A percentile compares a stretch with the other conserved stretches of the same genome.
phyloP scores from a whole-genome alignment of 768 basidiomycete genomes.

The Mycena vulgaris region DNA sequence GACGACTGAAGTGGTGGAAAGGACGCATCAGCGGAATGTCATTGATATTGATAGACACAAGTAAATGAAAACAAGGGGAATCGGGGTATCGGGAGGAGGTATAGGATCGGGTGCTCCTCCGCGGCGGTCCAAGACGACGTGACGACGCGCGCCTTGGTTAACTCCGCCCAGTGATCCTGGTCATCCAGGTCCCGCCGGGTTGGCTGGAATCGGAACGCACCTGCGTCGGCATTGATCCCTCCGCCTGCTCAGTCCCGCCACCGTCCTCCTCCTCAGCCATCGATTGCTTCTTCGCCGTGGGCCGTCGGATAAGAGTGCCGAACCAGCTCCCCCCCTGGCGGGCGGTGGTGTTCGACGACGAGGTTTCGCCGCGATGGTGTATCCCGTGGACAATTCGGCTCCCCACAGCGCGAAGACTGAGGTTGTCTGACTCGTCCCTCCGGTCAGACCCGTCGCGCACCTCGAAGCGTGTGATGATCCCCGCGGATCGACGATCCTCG shows the following conservation, averaged over 20 bases:
- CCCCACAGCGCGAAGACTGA: constrained; percentile 38
- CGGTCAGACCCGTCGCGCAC: constrained; percentile 43
- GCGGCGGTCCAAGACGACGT: background rate
- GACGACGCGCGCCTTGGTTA: constrained; percentile 10
- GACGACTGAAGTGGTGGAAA: constrained; percentile 28
- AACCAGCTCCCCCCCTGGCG: constrained; percentile 35
- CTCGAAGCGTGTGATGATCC: constrained; percentile 41
- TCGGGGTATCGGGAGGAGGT: constrained; percentile 11
- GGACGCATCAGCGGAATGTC: constrained; percentile 29
- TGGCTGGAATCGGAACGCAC: constrained; percentile 38
- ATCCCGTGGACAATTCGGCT: constrained; percentile 41
- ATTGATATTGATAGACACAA: constrained; percentile 31
- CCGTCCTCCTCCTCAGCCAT: constrained; percentile 19
- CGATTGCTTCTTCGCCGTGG: constrained; percentile 11
- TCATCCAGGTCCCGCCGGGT: constrained; percentile 38
- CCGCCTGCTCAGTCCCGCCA: constrained; percentile 17
- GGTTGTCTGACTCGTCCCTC: constrained; percentile 39
- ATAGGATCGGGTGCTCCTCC: constrained; percentile 11
- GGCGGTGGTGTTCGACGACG: background rate
- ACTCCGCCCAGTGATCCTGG: constrained; percentile 33
- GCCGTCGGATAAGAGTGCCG: constrained; percentile 30
- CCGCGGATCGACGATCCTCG: constrained; percentile 38
- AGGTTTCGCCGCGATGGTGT: constrained; percentile 34
- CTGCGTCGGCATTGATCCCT: constrained; percentile 35
- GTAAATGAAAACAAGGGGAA: constrained; percentile 16